Evolutionary conservation across 2,329 filamentous ascomycete genomes (phyloP), one percentile per base, ranked within the genome.

Genomic region (Cryphonectria carpinicola): DNA sequence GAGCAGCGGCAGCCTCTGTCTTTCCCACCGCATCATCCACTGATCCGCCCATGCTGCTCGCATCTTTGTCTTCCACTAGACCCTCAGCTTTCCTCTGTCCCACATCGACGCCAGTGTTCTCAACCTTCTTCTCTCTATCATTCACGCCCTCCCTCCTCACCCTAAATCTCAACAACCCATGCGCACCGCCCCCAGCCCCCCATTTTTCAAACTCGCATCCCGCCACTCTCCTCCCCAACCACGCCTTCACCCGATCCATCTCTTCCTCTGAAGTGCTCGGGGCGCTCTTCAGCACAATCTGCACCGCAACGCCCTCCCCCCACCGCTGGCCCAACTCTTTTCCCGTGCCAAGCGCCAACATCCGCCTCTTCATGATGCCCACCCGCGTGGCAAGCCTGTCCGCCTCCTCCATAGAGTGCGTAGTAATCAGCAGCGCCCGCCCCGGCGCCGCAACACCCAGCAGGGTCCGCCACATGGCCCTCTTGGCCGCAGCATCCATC

Each of bases 381-480:
- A 92, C 94, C 1, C 94, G 87, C 41, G 89, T 90, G 0, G 95
- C 95, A 2, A 98, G 85, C 0, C 94, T 94, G 77, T 97, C 94
- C 0, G 95, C 95, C 81, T 98, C 95, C 79, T 98, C 95, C 94
- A 98, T 97, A 65, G 89, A 93, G 80, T 98, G 95, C 0, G 95
- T 98, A 0, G 95, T 98, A 25, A 98, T 86, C 1, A 98, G 85
- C 22, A 98, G 88, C 0, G 91, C 93, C n/a, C 95, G 88, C 0
- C 94, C 94, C 0, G 89, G 87, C 0, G 92, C 90, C 8, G 71
- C 71, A 1, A 89, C 87, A 4, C 89, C 88, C 1, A 70, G 56
- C 0, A 98, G 85, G 0, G 94, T 97, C 70, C 89, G 89, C 95
- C 95, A 98, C 93, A 98, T 97, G 74, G 97, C 88, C 58, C 95